A percentile compares a stretch with the other conserved stretches of the same genome.
These are phyloP conservation scores for Aspergillus flavus DNA, from an alignment of 2,329 filamentous ascomycete species.

Conservation along the genomic window DNA sequence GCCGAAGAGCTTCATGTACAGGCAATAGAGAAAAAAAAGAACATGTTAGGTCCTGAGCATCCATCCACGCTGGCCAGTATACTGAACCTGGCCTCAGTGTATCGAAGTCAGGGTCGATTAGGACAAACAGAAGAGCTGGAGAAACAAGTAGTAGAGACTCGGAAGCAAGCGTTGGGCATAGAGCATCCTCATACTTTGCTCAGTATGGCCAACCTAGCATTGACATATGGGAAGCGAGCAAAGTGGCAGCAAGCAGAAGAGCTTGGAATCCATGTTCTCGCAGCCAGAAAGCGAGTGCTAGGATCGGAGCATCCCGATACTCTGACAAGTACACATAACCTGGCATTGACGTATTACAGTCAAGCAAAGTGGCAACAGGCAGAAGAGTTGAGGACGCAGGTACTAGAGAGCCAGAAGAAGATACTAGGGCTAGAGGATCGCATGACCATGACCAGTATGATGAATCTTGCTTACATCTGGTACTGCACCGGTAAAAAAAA, in stretches of 20 bases:
- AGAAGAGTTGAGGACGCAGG: background rate
- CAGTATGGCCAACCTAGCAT: too few species aligned
- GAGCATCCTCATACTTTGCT: background rate
- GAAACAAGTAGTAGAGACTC: background rate
- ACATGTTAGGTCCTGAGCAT: background rate
- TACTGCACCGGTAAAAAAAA: background rate
- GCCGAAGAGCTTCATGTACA: background rate
- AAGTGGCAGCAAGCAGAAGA: too few species aligned
- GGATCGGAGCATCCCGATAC: background rate
- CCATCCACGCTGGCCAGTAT: background rate
- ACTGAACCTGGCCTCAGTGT: background rate
- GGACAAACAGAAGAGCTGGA: conserved; percentile 1
- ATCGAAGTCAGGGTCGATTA: background rate
- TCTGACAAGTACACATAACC: background rate
- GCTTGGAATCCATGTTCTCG: too few species aligned
- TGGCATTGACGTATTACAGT: background rate
- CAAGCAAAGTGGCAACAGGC: conserved; percentile 5
- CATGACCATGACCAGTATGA: background rate
- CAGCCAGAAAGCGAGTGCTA: background rate
- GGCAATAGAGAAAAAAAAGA: background rate
- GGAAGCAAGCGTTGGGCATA: background rate
- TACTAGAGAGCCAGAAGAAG: background rate
- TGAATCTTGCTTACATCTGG: background rate
- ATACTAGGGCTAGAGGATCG: background rate
- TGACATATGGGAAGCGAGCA: too few species aligned